Base-by-base conservation (phyloP, 2,329 filamentous ascomycete genomes). In the Rhinocladiella mackenziei region DNA sequence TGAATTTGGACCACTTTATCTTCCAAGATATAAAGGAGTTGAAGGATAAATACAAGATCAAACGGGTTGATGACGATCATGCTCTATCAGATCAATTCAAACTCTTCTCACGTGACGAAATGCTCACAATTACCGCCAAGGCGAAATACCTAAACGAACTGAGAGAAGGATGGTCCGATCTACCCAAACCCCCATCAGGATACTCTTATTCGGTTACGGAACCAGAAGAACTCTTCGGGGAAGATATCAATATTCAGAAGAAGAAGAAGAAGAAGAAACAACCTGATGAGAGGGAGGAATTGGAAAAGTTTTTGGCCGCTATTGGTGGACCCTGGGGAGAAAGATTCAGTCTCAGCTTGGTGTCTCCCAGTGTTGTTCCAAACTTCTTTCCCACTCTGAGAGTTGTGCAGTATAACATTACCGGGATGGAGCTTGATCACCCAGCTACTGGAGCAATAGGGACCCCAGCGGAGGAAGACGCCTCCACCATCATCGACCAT, bases 1-100 rank as follows among this genome's bases (percentile, higher is more conserved):
- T 98, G 92, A 98, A 98, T 60, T 86, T 96, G 54, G 92, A 98
- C 58, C 92, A 98, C 64, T 98, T 98, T 65, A 77, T 97, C 60
- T 70, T 98, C 11, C 87, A 95, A 58, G 91, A 97, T 62, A 86
- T 81, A 45, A 74, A 84, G 29, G 78, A 94, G 1, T 74, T 96
- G 41, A 75, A 85, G 49, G 53, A 55, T 43, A 51, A 53, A 14
- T 54, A 54, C 39, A 39, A 48, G 15, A 56, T 57, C 23, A 26
- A 64, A 63, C 48, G 53, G 57, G 13, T 66, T 72, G 60, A 71
- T 73, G 8, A 72, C 74, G n/a, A 70, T 71, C 36, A 54, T 36
- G 38, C 49, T 45, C 43, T 45, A 58, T 58, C 41, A 13, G 20
- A 43, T 19, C 38, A 28, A 8, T 5, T 29, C 6, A 14, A 30